These are phyloP conservation scores for Citrullus amarus DNA, from an alignment of 306 rosid genomes.

Conservation along the genomic window DNA sequence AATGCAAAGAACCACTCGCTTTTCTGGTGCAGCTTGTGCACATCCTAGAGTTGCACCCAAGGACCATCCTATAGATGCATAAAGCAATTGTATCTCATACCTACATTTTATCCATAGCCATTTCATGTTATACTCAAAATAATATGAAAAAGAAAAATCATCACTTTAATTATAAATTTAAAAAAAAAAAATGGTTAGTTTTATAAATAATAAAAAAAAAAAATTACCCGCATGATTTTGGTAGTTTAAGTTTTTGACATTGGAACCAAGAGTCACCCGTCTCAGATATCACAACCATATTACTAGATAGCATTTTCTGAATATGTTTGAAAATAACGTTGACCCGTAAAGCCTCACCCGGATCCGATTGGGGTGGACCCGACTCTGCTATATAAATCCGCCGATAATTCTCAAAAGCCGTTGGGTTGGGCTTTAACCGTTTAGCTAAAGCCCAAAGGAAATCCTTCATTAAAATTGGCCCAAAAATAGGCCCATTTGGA, in stretches of 20 bases:
- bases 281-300: slow-evolving; percentile 70
- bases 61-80: neutral
- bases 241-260: slow-evolving; percentile 80
- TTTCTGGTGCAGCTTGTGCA: neutral
- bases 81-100: neutral
- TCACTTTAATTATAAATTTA: no score
- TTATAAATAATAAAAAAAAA: no score
- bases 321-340: slow-evolving; percentile 64
- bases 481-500: slow-evolving; percentile 41
- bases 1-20: neutral
- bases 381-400: slow-evolving; percentile 74
- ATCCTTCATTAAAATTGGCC: slow-evolving; percentile 50
- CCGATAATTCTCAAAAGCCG: slow-evolving; percentile 61
- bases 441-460: slow-evolving; percentile 30
- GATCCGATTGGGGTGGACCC: slow-evolving; percentile 29
- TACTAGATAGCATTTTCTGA: slow-evolving; percentile 54
- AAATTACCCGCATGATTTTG: slow-evolving; percentile 38
- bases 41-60: neutral
- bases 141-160: no score
- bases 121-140: neutral
- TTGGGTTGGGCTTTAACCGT: slow-evolving; percentile 29
- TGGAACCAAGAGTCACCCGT: slow-evolving; percentile 94
- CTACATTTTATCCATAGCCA: neutral
- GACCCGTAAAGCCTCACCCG: slow-evolving; percentile 65
- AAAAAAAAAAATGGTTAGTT: neutral